A percentile compares a stretch with the other conserved stretches of the same genome.
phyloP scores from a whole-genome alignment of 441 rosid genomes.

The Eugenia klotzschiana region DNA sequence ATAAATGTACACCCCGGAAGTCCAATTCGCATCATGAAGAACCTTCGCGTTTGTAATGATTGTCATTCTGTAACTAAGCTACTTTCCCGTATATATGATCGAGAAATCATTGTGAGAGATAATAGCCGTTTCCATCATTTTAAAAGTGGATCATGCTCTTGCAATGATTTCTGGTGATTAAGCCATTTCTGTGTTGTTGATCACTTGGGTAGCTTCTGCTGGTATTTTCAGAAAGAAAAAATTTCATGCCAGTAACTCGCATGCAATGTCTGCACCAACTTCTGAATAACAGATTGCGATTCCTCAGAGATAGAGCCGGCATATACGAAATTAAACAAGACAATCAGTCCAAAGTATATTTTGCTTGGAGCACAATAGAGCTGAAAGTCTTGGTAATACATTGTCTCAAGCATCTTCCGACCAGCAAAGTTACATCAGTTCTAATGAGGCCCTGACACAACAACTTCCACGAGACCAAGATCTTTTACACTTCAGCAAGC shows the following conservation, averaged over 20 bases:
- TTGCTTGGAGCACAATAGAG: not conserved
- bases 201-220: not conserved
- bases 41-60: slow-evolving; percentile 37
- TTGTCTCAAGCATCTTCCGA: not conserved
- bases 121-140: slow-evolving; percentile 47
- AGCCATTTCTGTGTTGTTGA: not conserved
- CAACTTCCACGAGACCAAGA: not conserved
- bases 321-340: not conserved
- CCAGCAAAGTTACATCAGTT: slow-evolving; percentile 2
- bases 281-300: not conserved
- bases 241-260: not conserved
- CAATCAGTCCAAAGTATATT: not conserved
- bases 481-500: not conserved
- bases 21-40: slow-evolving; percentile 36
- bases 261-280: not conserved
- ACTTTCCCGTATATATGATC: slow-evolving; percentile 24
- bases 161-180: slow-evolving; percentile 45
- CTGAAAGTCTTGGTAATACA: not conserved
- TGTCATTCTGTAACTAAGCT: slow-evolving; percentile 40
- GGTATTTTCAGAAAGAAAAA: not conserved
- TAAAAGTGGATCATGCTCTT: slow-evolving; percentile 37
- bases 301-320: not conserved
- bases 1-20: slow-evolving; percentile 16
- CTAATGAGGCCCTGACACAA: not conserved
- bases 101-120: slow-evolving; percentile 46